A percentile compares a stretch with the other conserved stretches of the same genome.
These are phyloP conservation scores for Cerrena zonata DNA, from an alignment of 1,284 basidiomycete genomes.

Conservation along the genomic window DNA sequence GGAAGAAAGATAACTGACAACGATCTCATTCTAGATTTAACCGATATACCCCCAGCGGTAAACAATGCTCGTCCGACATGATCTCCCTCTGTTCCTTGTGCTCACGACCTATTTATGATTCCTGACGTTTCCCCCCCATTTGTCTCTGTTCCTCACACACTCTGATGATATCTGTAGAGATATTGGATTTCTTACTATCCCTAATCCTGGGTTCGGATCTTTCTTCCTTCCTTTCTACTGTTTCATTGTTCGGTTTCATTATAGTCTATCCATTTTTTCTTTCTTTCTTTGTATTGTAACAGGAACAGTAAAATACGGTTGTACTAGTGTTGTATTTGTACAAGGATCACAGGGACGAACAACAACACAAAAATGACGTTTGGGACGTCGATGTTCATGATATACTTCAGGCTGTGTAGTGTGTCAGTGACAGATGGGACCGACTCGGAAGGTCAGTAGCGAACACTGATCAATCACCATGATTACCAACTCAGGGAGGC, in stretches of 20 bases:
- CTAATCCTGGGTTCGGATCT: neutral
- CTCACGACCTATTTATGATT: neutral
- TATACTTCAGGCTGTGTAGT: too few species aligned
- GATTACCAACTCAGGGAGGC: too few species aligned
- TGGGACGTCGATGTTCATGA: too few species aligned
- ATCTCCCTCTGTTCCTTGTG: neutral
- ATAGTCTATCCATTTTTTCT: neutral
- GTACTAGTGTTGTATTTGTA: neutral
- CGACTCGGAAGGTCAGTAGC: too few species aligned
- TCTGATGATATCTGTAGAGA: neutral
- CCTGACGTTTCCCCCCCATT: neutral
- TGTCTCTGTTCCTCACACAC: neutral
- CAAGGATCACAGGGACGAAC: too few species aligned
- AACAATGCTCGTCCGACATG: slow-evolving; percentile 9
- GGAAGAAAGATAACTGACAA: too few species aligned
- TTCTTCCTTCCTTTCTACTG: too few species aligned
- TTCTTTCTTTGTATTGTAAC: neutral
- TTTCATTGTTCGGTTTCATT: too few species aligned
- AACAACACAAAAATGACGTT: too few species aligned
- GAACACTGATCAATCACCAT: too few species aligned
- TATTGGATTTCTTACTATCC: neutral
- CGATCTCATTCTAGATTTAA: slow-evolving; percentile 6
- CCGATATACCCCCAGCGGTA: slow-evolving; percentile 7
- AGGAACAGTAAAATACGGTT: neutral
- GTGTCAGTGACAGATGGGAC: too few species aligned